These are phyloP conservation scores for Colletotrichum australisinense DNA, from an alignment of 2,329 filamentous ascomycete species.

Conservation along the genomic window DNA sequence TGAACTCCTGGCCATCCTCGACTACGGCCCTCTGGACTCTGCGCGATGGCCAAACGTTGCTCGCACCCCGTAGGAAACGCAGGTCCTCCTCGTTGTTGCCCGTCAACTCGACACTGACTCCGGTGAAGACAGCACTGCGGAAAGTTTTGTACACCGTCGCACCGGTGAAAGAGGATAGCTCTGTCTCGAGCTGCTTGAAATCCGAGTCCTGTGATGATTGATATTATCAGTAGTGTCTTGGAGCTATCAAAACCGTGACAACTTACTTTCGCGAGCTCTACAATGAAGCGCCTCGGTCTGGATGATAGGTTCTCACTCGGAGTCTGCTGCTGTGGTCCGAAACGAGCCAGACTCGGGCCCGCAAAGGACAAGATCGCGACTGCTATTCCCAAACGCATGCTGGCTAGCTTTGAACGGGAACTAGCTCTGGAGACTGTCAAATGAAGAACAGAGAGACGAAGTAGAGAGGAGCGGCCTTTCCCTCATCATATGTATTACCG, in stretches of 20 bases:
- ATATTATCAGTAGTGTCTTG: neutral
- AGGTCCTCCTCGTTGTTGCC: slow-evolving; percentile 13
- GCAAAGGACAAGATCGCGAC: neutral
- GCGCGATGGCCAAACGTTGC: slow-evolving; percentile 33
- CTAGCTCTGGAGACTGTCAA: neutral
- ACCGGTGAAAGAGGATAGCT: neutral
- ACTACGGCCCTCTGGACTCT: slow-evolving; percentile 9
- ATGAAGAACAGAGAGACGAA: neutral
- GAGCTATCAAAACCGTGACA: fast-evolving
- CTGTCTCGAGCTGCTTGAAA: neutral
- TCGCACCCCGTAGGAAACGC: slow-evolving; percentile 6
- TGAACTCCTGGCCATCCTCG: neutral
- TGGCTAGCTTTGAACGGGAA: neutral
- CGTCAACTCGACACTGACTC: slow-evolving; percentile 26
- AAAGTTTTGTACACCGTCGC: slow-evolving; percentile 26
- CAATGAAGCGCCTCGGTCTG: slow-evolving; percentile 23
- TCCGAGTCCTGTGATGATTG: neutral
- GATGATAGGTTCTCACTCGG: neutral
- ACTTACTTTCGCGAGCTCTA: slow-evolving; percentile 24
- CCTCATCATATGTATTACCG: slow-evolving; percentile 9
- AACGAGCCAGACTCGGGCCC: neutral
- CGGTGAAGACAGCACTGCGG: slow-evolving; percentile 28
- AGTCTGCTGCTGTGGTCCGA: neutral
- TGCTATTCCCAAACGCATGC: slow-evolving; percentile 3
- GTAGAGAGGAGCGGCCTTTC: neutral